Evolutionary conservation across 2,329 filamentous ascomycete genomes (phyloP).

Genomic region (Pseudogymnoascus sp.): DNA sequence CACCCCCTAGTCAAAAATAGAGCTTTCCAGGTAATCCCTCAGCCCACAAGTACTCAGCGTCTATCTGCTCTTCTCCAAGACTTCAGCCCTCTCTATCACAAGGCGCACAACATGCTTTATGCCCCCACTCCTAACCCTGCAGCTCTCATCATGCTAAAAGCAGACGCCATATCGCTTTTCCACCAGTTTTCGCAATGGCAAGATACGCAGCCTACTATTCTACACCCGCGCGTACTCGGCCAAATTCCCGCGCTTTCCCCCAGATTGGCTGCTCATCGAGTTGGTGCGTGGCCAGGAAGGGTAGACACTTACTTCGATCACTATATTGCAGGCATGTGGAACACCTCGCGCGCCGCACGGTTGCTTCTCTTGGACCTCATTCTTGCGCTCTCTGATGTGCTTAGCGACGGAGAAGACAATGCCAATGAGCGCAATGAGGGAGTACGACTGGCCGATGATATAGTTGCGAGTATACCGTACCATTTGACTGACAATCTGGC

Average conservation of each 20-base stretch:
- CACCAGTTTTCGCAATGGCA: conserved; percentile 15
- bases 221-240: conserved; percentile 14
- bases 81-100: neutral
- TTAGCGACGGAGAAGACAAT: neutral
- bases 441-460: conserved; percentile 14
- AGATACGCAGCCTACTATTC: conserved; percentile 12
- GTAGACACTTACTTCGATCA: conserved; percentile 50
- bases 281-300: conserved; percentile 48
- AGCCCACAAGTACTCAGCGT: neutral
- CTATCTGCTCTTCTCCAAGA: neutral
- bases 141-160: conserved; percentile 4
- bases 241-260: neutral
- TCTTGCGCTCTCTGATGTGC: conserved; percentile 26
- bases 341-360: conserved; percentile 43
- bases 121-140: neutral
- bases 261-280: conserved; percentile 16
- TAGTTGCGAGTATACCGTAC: conserved; percentile 20
- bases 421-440: neutral
- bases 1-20: neutral
- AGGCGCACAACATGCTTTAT: neutral
- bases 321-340: conserved; percentile 48
- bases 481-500: conserved; percentile 19
- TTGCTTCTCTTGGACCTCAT: conserved; percentile 44
- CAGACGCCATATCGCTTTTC: conserved; percentile 9
- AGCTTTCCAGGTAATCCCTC: neutral